Conservation (phyloP, 345 rosid species). For the Adansonia digitata region DNA sequence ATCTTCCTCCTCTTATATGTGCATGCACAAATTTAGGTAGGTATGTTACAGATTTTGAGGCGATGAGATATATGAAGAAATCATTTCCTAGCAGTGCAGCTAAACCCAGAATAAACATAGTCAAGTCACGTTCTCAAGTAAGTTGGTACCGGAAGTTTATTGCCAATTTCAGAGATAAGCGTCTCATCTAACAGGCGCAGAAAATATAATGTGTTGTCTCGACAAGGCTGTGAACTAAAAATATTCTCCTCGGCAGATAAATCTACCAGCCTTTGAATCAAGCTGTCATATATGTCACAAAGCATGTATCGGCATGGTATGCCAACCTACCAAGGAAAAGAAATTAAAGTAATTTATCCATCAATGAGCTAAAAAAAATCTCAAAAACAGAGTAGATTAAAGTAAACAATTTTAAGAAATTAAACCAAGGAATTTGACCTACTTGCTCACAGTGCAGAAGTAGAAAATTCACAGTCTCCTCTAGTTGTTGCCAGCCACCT, state of each 20-base stretch:
- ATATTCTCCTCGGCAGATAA: constrained; percentile 75
- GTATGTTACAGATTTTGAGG: background rate
- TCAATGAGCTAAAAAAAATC: background rate
- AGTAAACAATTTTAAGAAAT: background rate
- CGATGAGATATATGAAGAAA: background rate
- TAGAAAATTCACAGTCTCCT: constrained; percentile 84
- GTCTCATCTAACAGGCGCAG: constrained; percentile 79
- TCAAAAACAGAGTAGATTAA: background rate
- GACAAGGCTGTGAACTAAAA: constrained; percentile 83
- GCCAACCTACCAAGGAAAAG: constrained; percentile 47
- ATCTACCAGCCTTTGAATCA: constrained; percentile 67
- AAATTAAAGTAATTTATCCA: constrained; percentile 16
- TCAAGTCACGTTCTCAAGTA: background rate
- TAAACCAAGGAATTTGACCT: constrained; percentile 23
- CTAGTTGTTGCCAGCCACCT: constrained; percentile 98
- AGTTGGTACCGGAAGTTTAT: constrained; percentile 59
- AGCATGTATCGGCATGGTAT: constrained; percentile 49
- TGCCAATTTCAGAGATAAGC: constrained; percentile 77
- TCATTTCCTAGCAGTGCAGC: background rate
- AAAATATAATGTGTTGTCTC: constrained; percentile 81
- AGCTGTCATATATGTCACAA: constrained; percentile 69
- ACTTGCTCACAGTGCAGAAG: constrained; percentile 65
- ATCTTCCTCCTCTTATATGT: background rate
- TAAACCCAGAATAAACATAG: background rate
- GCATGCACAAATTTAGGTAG: background rate